Percentiles rank a stretch among this genome's conserved stretches.
Evolutionary conservation across 2,329 filamentous ascomycete species (phyloP).

Genomic region (Stachybotrys elegans): DNA sequence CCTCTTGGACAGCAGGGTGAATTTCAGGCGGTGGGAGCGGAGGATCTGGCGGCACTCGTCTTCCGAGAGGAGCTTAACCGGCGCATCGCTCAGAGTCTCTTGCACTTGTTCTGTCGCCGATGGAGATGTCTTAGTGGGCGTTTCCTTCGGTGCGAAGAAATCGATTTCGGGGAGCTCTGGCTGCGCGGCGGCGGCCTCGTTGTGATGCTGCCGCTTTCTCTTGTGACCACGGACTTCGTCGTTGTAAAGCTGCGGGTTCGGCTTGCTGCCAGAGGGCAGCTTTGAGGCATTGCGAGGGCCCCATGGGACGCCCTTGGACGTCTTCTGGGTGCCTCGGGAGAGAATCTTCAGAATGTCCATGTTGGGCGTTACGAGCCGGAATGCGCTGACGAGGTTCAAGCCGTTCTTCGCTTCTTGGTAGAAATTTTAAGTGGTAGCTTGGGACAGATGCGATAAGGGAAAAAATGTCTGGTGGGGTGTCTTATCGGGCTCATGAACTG

Average conservation of each 20-base stretch:
- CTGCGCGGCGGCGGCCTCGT: slow-evolving; percentile 21
- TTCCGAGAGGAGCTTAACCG: slow-evolving; percentile 46
- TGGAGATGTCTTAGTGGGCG: too few relatives aligned
- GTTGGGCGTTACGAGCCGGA: too few relatives aligned
- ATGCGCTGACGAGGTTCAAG: too few relatives aligned
- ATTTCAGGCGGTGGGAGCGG: slow-evolving; percentile 77
- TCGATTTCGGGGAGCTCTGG: slow-evolving; percentile 43
- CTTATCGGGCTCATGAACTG: too few relatives aligned
- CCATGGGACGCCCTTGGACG: slow-evolving; percentile 28
- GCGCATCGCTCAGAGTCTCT: slow-evolving; percentile 23
- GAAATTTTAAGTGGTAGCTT: too few relatives aligned
- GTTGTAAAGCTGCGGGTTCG: slow-evolving; percentile 67
- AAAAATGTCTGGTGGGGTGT: too few relatives aligned
- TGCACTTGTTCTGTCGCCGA: too few relatives aligned
- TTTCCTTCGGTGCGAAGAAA: slow-evolving; percentile 50
- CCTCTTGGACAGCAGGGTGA: slow-evolving; percentile 64
- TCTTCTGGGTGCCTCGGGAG: slow-evolving; percentile 62
- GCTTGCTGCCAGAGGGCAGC: slow-evolving; percentile 59
- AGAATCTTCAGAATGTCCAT: slow-evolving; percentile 74
- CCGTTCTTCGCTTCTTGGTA: too few relatives aligned
- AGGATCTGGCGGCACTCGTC: slow-evolving; percentile 71
- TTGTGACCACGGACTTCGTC: slow-evolving; percentile 49
- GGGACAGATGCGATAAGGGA: too few relatives aligned
- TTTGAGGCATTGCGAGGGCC: slow-evolving; percentile 29
- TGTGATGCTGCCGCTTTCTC: slow-evolving; percentile 45